Evolutionary conservation across 192 early-diverging fungal species (phyloP).

Genomic region (Funneliformis mosseae): DNA sequence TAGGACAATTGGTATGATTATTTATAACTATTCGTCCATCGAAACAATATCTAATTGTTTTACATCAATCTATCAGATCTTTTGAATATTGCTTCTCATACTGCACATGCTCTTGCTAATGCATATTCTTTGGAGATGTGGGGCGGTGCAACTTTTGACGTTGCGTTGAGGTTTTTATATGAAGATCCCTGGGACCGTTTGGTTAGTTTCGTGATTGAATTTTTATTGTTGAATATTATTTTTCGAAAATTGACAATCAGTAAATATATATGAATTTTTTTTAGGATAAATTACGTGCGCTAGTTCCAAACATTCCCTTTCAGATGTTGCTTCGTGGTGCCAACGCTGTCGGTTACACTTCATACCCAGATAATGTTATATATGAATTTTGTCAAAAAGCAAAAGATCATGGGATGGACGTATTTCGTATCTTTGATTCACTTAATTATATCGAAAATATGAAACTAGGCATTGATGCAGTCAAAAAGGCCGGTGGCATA

Average conservation of each 20-base stretch:
- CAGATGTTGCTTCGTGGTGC: constrained; percentile 98
- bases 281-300: constrained; percentile 63
- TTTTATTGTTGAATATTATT: background rate
- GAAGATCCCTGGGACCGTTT: constrained; percentile 98
- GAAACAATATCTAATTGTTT: background rate
- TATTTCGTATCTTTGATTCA: constrained; percentile 98
- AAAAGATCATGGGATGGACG: constrained; percentile 85
- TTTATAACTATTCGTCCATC: background rate
- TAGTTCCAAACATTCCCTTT: constrained; percentile 97
- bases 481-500: constrained; percentile 92
- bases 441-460: constrained; percentile 98
- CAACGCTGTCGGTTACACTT: constrained; percentile 97
- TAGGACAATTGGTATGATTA: constrained; percentile 86
- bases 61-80: constrained; percentile 43
- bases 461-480: constrained; percentile 90
- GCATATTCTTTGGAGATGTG: constrained; percentile 95
- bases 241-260: background rate
- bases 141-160: constrained; percentile 99
- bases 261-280: background rate
- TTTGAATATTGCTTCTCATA: constrained; percentile 82
- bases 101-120: constrained; percentile 84
- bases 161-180: constrained; percentile 93
- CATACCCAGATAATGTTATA: constrained; percentile 96
- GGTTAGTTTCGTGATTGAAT: constrained; percentile 34
- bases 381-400: constrained; percentile 96